These are phyloP conservation scores for Pseudonitzschia multiseries DNA, from an alignment of 108 stramenopile genomes.

Conservation along the genomic window DNA sequence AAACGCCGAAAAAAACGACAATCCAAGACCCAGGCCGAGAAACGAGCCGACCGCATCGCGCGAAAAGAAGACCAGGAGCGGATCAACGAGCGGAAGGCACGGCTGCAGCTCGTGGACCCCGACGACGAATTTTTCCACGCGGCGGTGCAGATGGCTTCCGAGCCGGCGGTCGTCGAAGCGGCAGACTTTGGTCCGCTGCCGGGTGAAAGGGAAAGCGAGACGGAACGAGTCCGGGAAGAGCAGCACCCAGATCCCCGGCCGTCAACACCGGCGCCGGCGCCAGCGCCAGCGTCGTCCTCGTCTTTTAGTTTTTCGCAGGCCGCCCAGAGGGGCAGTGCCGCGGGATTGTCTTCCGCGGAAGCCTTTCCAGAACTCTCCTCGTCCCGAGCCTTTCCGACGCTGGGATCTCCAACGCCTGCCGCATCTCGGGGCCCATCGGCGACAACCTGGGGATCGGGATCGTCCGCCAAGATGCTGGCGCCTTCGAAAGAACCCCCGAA, in stretches of 20 bases:
- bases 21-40: conserved; percentile 49
- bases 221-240: background rate
- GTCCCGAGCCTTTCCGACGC: conserved; percentile 19
- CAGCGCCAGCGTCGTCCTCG: background rate
- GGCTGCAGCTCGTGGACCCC: conserved; percentile 53
- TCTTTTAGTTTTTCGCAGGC: conserved; percentile 22
- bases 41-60: conserved; percentile 47
- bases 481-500: background rate
- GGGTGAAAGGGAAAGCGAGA: background rate
- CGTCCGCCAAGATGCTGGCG: background rate
- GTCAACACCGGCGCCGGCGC: too few relatives aligned
- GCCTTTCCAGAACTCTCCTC: conserved; percentile 11
- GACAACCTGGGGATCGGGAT: background rate
- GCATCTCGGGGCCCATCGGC: background rate
- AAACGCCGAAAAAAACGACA: conserved; percentile 61
- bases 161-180: background rate
- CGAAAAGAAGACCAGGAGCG: conserved; percentile 40
- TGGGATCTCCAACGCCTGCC: background rate
- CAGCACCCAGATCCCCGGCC: too few relatives aligned
- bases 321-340: conserved; percentile 3
- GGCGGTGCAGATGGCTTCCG: background rate
- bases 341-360: background rate
- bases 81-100: conserved; percentile 47
- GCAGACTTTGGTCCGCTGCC: conserved; percentile 9
- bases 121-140: conserved; percentile 65